phyloP scores from a whole-genome alignment of 345 rosid genomes.

The Punica granatum region DNA sequence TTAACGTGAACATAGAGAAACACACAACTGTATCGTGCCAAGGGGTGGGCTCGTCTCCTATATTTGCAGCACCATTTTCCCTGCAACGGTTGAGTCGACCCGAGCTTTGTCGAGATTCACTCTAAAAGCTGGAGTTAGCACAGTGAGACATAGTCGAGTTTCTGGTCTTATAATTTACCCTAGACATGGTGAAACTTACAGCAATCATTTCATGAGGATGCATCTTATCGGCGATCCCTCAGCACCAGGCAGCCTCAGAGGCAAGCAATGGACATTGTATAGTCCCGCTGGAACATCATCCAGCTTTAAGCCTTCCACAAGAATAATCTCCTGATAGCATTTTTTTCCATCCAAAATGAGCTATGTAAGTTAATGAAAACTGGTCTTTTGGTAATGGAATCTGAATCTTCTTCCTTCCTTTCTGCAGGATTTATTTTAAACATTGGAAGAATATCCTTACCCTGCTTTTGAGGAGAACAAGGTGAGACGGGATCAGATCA shows the following conservation, averaged over 20 bases:
- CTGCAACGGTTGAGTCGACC: too few species aligned
- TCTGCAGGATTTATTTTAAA: background rate
- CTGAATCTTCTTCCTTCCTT: too few species aligned
- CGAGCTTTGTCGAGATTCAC: too few species aligned
- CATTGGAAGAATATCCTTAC: slow-evolving; percentile 16
- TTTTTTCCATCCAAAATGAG: background rate
- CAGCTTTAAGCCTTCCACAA: slow-evolving; percentile 60
- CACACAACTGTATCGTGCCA: too few species aligned
- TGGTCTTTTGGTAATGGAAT: too few species aligned
- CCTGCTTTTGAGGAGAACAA: slow-evolving; percentile 31
- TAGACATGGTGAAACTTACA: too few species aligned
- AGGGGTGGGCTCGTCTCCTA: too few species aligned
- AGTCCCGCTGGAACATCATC: slow-evolving; percentile 49
- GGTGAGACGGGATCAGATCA: slow-evolving; percentile 37
- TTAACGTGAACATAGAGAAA: too few species aligned
- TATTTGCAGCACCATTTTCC: too few species aligned
- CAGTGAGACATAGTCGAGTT: background rate
- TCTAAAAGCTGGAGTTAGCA: background rate
- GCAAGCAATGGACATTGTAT: slow-evolving; percentile 69
- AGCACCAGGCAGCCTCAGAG: slow-evolving; percentile 52
- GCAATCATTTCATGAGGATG: slow-evolving; percentile 54
- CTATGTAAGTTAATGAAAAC: background rate
- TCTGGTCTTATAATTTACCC: background rate
- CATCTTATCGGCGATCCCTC: slow-evolving; percentile 73
- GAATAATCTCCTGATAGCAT: slow-evolving; percentile 42